Evolutionary conservation across 306 rosid genomes (phyloP).

Genomic region (peach (Prunus persica)): Prunus_persica_NCBIv2 NC_034015.1:12132001-12132500

Average conservation of each 20-base stretch:
- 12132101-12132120: neutral
- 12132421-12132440: constrained; percentile 11
- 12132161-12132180: constrained; percentile 36
- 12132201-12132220: constrained; percentile 34
- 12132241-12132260: constrained; percentile 31
- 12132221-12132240: constrained; percentile 37
- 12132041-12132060: neutral
- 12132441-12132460: neutral
- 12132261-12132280: constrained; percentile 33
- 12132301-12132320: constrained; percentile 35
- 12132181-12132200: constrained; percentile 38
- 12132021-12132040: neutral
- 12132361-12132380: constrained; percentile 32
- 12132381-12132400: constrained; percentile 22
- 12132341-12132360: constrained; percentile 36
- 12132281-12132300: constrained; percentile 36
- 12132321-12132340: constrained; percentile 33
- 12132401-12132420: constrained; percentile 29
- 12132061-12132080: neutral
- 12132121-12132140: neutral
- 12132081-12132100: neutral
- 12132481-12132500: neutral
- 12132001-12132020: neutral
- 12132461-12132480: neutral
- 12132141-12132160: neutral